Conservation (phyloP, 176 grass and related monocot species). For the Canna indica region DNA sequence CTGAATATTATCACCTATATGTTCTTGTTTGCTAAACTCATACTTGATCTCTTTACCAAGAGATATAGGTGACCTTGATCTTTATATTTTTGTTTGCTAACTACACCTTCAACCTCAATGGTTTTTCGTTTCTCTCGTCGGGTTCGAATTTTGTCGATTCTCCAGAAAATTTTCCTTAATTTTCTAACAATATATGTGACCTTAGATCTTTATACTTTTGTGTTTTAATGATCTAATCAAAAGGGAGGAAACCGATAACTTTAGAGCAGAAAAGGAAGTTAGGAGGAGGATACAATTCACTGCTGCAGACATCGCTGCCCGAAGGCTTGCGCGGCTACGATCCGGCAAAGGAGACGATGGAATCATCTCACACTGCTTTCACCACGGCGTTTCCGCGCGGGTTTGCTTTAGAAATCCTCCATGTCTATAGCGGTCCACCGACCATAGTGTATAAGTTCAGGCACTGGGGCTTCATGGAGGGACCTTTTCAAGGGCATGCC, state of each 20-base stretch:
- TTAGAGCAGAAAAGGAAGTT: constrained; percentile 11
- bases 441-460: constrained; percentile 34
- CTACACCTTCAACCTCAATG: too few relatives aligned
- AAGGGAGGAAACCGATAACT: constrained; percentile 11
- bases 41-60: too few relatives aligned
- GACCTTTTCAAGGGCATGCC: constrained; percentile 27
- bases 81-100: too few relatives aligned
- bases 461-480: constrained; percentile 37
- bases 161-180: too few relatives aligned
- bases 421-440: constrained; percentile 31
- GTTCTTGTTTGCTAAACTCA: too few relatives aligned
- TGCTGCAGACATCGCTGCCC: constrained; percentile 33
- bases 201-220: too few relatives aligned
- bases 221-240: too few relatives aligned
- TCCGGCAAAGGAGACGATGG: constrained; percentile 18
- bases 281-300: constrained; percentile 25
- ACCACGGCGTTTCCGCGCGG: constrained; percentile 22
- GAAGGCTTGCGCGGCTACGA: constrained; percentile 18
- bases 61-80: too few relatives aligned
- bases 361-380: constrained; percentile 19
- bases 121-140: too few relatives aligned
- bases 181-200: too few relatives aligned
- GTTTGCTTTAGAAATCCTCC: constrained; percentile 30
- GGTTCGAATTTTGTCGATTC: too few relatives aligned
- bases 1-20: too few relatives aligned